These are phyloP conservation scores for Magnolia kwangsiensis DNA, from an alignment of 164 flowering plant genomes.

Conservation along the genomic window DNA sequence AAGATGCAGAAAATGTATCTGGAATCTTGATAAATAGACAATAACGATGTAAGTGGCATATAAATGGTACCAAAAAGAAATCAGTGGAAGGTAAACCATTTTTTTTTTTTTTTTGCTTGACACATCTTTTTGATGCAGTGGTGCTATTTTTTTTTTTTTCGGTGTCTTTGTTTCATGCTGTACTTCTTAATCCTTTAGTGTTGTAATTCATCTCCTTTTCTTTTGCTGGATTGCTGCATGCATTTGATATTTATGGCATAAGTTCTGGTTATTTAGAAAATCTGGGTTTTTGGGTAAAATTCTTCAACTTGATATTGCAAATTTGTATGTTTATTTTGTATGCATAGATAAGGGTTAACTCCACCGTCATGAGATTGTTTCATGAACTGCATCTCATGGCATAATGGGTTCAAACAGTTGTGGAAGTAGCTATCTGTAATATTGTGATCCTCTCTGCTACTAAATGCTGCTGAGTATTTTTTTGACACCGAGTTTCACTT, in stretches of 20 bases:
- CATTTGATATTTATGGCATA: background rate
- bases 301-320: background rate
- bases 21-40: background rate
- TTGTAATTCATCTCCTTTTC: background rate
- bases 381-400: background rate
- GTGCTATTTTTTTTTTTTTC: background rate
- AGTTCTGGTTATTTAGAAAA: background rate
- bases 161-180: background rate
- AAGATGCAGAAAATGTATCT: background rate
- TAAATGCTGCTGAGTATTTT: background rate
- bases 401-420: background rate
- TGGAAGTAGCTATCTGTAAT: background rate
- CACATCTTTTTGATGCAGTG: background rate
- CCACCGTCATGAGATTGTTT: background rate
- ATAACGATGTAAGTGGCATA: background rate
- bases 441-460: background rate
- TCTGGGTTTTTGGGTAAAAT: background rate
- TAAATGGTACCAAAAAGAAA: background rate
- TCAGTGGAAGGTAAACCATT: background rate
- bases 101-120: background rate
- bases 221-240: background rate
- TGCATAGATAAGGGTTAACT: background rate
- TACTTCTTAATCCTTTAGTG: background rate
- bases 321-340: background rate
- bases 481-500: background rate